Evolutionary conservation across 1,284 basidiomycete genomes (phyloP).

Genomic region (Clitocybe nebularis): DNA sequence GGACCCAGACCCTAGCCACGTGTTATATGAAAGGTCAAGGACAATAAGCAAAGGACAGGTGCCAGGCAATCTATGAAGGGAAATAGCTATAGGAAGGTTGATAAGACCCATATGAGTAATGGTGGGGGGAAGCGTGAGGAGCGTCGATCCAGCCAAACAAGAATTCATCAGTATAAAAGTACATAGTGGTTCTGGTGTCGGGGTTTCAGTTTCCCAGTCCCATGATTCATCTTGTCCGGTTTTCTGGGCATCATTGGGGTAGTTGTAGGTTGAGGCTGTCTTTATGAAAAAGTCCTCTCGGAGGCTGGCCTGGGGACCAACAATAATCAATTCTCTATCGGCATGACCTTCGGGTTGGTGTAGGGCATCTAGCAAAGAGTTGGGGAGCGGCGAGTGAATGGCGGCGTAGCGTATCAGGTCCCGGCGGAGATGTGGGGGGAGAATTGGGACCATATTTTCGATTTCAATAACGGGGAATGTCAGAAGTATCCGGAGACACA

Average conservation of each 20-base stretch:
- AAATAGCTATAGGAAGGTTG: conserved; percentile 44
- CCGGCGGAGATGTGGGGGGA: conserved; percentile 55
- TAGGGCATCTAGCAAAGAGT: conserved; percentile 43
- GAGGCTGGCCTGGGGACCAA: conserved; percentile 48
- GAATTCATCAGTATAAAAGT: conserved; percentile 37
- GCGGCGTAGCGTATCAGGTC: conserved; percentile 53
- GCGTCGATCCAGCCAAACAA: conserved; percentile 29
- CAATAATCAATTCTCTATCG: conserved; percentile 58
- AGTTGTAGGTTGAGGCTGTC: neutral
- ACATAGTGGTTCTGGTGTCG: conserved; percentile 28
- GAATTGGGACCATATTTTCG: conserved; percentile 41
- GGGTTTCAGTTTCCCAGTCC: conserved; percentile 33
- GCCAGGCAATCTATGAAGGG: conserved; percentile 51
- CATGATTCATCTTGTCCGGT: neutral
- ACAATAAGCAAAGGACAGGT: conserved; percentile 60
- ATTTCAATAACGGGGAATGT: conserved; percentile 37
- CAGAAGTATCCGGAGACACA: conserved; percentile 45
- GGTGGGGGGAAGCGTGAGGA: conserved; percentile 52
- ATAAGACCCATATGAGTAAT: conserved; percentile 58
- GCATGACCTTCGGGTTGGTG: conserved; percentile 46
- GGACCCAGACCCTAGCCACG: conserved; percentile 44
- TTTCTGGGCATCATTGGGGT: too few species aligned
- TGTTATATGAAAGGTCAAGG: conserved; percentile 66
- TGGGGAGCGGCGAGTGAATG: conserved; percentile 49
- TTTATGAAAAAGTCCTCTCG: conserved; percentile 38